phyloP scores from a whole-genome alignment of 2,329 filamentous ascomycete species.

The Dothidotthia symphoricarpi region DNA sequence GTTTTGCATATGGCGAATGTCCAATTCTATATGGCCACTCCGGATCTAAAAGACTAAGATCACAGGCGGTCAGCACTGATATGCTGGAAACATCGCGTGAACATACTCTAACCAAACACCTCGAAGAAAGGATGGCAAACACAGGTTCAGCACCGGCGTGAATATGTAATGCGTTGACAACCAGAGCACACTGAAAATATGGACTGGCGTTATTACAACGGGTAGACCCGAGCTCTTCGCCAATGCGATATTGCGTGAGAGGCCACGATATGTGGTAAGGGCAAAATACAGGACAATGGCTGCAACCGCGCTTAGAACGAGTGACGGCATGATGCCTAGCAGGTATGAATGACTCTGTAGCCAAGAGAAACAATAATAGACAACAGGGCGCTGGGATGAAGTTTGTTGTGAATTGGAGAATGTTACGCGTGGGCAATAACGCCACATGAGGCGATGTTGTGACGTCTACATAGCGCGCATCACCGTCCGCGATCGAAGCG shows the following conservation, averaged over 20 bases:
- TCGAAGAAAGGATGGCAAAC: constrained; percentile 56
- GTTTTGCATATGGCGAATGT: constrained; percentile 57
- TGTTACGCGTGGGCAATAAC: constrained; percentile 6
- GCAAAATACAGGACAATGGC: constrained; percentile 34
- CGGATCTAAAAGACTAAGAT: constrained; percentile 52
- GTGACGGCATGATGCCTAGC: constrained; percentile 23
- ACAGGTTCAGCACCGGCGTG: constrained; percentile 55
- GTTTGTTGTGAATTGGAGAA: constrained; percentile 4
- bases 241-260: constrained; percentile 43
- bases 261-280: constrained; percentile 37
- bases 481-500: constrained; percentile 27
- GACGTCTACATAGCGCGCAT: constrained; percentile 22
- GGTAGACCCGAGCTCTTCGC: constrained; percentile 50
- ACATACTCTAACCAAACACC: constrained; percentile 61
- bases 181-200: constrained; percentile 56
- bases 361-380: no score
- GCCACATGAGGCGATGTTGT: constrained; percentile 14
- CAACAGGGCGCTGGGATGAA: background rate
- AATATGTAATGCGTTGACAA: constrained; percentile 56
- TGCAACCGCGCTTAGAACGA: constrained; percentile 26
- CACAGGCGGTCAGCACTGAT: constrained; percentile 4
- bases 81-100: background rate
- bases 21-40: constrained; percentile 61
- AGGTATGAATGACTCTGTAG: no score
- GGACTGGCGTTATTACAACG: constrained; percentile 44